Evolutionary conservation across 148 eudicot species (phyloP).

Genomic region (Selenicereus undatus): DNA sequence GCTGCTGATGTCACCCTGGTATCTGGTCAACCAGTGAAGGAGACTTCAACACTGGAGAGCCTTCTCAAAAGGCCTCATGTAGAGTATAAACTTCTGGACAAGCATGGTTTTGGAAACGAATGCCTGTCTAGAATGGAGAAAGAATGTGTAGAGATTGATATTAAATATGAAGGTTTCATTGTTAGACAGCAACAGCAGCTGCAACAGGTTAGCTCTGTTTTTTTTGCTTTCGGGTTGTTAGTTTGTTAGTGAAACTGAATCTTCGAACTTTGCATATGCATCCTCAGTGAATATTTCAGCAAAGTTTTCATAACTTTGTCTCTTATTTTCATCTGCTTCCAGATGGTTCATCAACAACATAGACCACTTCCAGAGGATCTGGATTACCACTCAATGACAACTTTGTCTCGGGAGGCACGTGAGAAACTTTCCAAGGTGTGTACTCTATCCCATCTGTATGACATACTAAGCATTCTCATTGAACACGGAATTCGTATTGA

Average conservation of each 20-base stretch:
- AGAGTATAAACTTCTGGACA: constrained; percentile 75
- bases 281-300: not conserved
- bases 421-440: constrained; percentile 92
- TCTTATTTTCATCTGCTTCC: constrained; percentile 8
- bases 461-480: constrained; percentile 2
- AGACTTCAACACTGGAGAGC: constrained; percentile 64
- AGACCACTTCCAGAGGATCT: constrained; percentile 78
- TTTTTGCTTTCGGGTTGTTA: not conserved
- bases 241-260: not conserved
- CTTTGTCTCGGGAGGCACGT: constrained; percentile 85
- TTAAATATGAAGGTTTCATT: constrained; percentile 96
- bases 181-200: constrained; percentile 81
- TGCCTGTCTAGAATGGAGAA: constrained; percentile 74
- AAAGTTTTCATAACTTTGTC: not conserved
- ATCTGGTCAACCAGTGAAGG: constrained; percentile 82
- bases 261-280: constrained; percentile 1
- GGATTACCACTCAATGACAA: constrained; percentile 77
- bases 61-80: constrained; percentile 94
- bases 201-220: constrained; percentile 52
- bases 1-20: constrained; percentile 57
- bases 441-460: constrained; percentile 1
- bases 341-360: constrained; percentile 95
- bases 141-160: constrained; percentile 90
- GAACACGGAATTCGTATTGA: not conserved
- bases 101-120: constrained; percentile 79